Conservation (phyloP, 2,329 filamentous ascomycete genomes). For the Fusarium proliferatum region DNA sequence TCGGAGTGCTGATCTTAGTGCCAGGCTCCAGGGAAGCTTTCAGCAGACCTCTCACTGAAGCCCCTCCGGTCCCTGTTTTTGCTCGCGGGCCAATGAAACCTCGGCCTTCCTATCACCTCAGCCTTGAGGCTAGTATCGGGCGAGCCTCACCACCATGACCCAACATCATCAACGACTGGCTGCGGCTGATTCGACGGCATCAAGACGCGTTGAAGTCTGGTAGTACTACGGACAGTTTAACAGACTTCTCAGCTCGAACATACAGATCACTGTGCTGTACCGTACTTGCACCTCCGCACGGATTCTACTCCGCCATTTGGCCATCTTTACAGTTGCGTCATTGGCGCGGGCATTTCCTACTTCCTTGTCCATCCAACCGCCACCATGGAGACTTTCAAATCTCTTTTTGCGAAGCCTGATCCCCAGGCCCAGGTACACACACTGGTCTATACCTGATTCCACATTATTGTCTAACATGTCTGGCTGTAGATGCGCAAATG, state of each 20-base stretch:
- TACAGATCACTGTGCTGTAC: not conserved
- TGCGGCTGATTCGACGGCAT: conserved; percentile 25
- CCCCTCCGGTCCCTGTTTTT: conserved; percentile 2
- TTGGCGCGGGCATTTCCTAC: conserved; percentile 28
- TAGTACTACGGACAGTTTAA: not conserved
- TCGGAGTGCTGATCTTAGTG: not conserved
- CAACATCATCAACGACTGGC: conserved; percentile 36
- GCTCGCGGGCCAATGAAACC: conserved; percentile 22
- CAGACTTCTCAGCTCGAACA: not conserved
- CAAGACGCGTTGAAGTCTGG: not conserved
- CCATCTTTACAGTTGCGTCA: conserved; percentile 42
- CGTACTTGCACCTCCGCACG: not conserved
- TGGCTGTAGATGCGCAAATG: conserved; percentile 86
- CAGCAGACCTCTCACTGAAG: conserved; percentile 21
- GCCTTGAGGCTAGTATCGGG: conserved; percentile 35
- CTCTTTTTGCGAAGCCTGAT: conserved; percentile 91
- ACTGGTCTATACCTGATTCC: not conserved
- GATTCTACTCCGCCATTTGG: conserved; percentile 17
- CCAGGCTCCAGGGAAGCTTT: conserved; percentile 10
- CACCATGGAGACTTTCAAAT: conserved; percentile 86
- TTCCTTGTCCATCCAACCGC: conserved; percentile 15
- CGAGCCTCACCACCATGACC: conserved; percentile 45
- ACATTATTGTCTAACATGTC: conserved; percentile 2
- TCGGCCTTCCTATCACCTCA: conserved; percentile 24
- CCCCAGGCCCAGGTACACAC: conserved; percentile 85